Evolutionary conservation across 805 yeast species (phyloP).

Genomic region (Sugiyamaella valdiviana): DNA sequence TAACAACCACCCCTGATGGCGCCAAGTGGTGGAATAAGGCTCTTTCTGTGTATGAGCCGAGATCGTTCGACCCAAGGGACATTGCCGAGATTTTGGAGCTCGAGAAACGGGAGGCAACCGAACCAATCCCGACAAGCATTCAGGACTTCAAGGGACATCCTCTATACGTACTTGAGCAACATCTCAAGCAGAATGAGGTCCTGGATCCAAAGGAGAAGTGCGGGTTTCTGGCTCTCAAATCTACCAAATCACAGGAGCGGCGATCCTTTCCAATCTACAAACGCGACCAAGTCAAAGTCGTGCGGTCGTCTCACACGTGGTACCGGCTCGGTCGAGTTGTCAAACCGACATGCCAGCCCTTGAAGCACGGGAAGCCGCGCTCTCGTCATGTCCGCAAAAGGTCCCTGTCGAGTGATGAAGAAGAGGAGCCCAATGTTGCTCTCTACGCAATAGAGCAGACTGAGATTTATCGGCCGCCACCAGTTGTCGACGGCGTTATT

Average conservation of each 20-base stretch:
- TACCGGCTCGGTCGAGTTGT: conserved; percentile 70
- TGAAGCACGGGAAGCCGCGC: conserved; percentile 39
- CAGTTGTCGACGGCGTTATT: conserved; percentile 52
- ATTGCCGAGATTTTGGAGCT: conserved; percentile 54
- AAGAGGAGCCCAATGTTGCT: conserved; percentile 70
- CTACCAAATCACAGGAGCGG: conserved; percentile 36
- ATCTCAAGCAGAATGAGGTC: conserved; percentile 65
- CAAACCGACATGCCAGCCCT: conserved; percentile 62
- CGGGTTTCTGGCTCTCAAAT: conserved; percentile 58
- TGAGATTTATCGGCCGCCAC: conserved; percentile 53
- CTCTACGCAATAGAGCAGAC: conserved; percentile 69
- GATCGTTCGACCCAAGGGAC: conserved; percentile 30
- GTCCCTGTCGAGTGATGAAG: conserved; percentile 27
- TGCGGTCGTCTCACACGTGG: conserved; percentile 82
- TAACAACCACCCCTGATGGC: conserved; percentile 53
- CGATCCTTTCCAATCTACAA: conserved; percentile 42
- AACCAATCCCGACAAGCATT: conserved; percentile 81
- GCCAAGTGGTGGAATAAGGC: conserved; percentile 55
- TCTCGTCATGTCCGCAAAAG: conserved; percentile 13
- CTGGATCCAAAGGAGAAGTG: conserved; percentile 62
- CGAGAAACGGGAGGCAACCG: conserved; percentile 53
- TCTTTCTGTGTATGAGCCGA: conserved; percentile 29
- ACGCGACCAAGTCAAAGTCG: conserved; percentile 53
- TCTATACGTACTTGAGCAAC: conserved; percentile 69
- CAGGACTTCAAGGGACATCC: conserved; percentile 88